Conservation (phyloP, 139 green algal genomes). For the Ettlia oleoabundans region DNA sequence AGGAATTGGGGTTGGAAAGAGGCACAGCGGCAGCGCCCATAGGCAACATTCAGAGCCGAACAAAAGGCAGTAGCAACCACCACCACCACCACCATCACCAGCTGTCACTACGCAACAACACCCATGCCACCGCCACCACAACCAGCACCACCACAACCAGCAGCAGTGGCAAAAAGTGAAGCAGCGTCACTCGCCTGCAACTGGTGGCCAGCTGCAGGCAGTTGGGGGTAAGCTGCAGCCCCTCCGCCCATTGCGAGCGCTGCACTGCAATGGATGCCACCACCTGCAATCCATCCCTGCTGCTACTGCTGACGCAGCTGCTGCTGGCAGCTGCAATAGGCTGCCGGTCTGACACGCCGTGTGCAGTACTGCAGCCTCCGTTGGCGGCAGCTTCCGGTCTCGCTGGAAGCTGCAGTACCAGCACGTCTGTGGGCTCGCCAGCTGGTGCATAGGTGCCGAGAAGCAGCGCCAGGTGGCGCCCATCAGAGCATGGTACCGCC, state of each 20-base stretch:
- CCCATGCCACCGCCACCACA: too few species aligned
- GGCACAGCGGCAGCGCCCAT: too few species aligned
- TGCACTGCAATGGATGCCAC: conserved; percentile 20
- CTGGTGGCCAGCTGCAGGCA: conserved; percentile 17
- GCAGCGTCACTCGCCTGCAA: neutral
- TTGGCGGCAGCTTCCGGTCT: neutral
- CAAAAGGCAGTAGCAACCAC: too few species aligned
- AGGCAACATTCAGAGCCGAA: too few species aligned
- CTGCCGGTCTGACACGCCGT: neutral
- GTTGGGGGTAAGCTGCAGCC: neutral
- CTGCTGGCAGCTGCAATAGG: too few species aligned
- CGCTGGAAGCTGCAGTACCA: conserved; percentile 10
- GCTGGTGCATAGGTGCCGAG: conserved; percentile 9
- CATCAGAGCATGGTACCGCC: neutral
- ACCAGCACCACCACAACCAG: too few species aligned
- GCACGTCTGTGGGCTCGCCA: conserved; percentile 2
- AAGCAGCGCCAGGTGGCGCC: conserved; percentile 27
- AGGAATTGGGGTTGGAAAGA: too few species aligned
- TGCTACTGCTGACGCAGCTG: neutral
- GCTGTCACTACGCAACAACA: too few species aligned
- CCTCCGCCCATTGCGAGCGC: conserved; percentile 1
- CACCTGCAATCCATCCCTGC: conserved; percentile 3
- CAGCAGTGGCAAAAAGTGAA: too few species aligned
- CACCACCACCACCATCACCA: too few species aligned
- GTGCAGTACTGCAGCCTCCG: neutral